Conservation (phyloP, 1,139 yeast genomes). For the Magnusiomyces ingens region DNA sequence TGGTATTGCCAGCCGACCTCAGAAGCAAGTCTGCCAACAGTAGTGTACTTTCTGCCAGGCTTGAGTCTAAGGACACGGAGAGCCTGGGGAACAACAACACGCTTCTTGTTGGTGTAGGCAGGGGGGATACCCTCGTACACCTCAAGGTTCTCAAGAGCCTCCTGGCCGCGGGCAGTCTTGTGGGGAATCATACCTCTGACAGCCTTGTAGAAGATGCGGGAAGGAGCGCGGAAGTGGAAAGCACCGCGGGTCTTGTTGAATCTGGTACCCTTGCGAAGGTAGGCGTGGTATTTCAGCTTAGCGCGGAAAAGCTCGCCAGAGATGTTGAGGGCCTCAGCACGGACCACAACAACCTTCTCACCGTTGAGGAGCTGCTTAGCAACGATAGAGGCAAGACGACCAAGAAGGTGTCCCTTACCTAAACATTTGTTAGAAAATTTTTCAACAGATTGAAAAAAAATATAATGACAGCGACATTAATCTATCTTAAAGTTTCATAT, state of each 20-base stretch:
- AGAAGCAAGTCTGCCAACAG: slow-evolving; percentile 92
- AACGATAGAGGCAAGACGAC: slow-evolving; percentile 98
- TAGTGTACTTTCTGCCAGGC: slow-evolving; percentile 99
- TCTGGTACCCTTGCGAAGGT: slow-evolving; percentile 98
- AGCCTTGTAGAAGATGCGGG: slow-evolving; percentile 99
- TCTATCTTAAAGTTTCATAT: neutral
- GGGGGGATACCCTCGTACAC: slow-evolving; percentile 99
- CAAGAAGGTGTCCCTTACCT: slow-evolving; percentile 98
- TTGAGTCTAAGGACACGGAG: slow-evolving; percentile 98
- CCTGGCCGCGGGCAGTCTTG: slow-evolving; percentile 99
- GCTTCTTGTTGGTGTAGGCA: slow-evolving; percentile 99
- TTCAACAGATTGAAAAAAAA: neutral
- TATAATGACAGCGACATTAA: neutral
- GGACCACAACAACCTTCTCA: slow-evolving; percentile 94
- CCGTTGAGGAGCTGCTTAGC: slow-evolving; percentile 99
- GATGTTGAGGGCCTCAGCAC: slow-evolving; percentile 97
- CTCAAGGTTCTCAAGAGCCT: slow-evolving; percentile 99
- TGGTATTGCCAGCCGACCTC: slow-evolving; percentile 99
- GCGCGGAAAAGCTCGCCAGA: slow-evolving; percentile 99
- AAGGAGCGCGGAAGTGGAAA: slow-evolving; percentile 99
- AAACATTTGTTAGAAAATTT: slow-evolving; percentile 13
- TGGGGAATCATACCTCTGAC: slow-evolving; percentile 99
- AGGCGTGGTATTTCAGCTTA: slow-evolving; percentile 99
- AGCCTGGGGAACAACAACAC: slow-evolving; percentile 99
- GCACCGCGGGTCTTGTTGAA: slow-evolving; percentile 99